Base-by-base conservation (phyloP, 139 green algal species). In the Chlorella vulgaris region DNA sequence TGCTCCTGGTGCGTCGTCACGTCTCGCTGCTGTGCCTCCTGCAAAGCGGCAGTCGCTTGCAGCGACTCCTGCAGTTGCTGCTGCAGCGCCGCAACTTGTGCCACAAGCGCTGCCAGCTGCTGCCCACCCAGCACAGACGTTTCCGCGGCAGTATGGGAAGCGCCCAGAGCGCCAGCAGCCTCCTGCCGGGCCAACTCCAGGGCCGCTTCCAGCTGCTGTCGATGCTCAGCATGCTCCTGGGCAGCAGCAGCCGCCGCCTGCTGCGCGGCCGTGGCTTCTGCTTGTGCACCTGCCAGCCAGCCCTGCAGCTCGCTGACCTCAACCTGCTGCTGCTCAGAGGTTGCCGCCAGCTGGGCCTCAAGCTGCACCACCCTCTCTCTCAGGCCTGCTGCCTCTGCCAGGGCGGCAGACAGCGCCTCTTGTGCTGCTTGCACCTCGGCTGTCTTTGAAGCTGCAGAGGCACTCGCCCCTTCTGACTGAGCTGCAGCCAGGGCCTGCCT, bases 281-380 rank as follows among this genome's bases (percentile, higher is more conserved):
- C 19, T 33, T 71, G 36, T 2, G 74, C 74, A 38, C 70, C 58
- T 18, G 60, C 67, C 31, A 85, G 42, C 42, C 84, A 38, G 22
- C 55, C 29, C 40, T 85, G 33, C 62, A 86, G 63, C 33, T 75
- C 29, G 3, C n/a, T 29, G 1, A 6, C 29, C 13, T 50, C 19
- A 3, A 50, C 53, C 51, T 85, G 67, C 67, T 61, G 42, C 73
- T 84, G 62, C 47, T 84, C 31, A 10, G 61, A 70, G 13, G 82
- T 63, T 15, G 62, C 62, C 0, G 68, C 76, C 26, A 69, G 35
- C 61, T 73, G 55, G 42, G 67, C 61, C 28, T 33, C 80, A 5
- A 67, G 36, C 69, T 69, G 43, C 28, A n/a, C 60, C 18, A 76
- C 69, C 7, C 43, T 47, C 42, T 36, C 80, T 7, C 55, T 36